These are phyloP conservation scores for Bolboschoenoplectus hybrid DNA, from an alignment of 202 grass and related monocot genomes.

Conservation along the genomic window DNA sequence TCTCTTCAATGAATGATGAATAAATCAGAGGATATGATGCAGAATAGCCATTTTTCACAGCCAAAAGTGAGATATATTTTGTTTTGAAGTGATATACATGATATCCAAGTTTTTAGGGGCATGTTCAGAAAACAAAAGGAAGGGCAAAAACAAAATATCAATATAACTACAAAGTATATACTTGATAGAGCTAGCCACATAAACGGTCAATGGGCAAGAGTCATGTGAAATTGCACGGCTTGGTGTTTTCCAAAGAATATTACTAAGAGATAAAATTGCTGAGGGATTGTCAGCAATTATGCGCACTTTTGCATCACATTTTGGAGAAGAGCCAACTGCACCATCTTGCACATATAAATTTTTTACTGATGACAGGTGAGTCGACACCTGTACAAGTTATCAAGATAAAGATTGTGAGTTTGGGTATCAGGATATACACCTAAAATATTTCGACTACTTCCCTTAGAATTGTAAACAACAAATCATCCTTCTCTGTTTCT, in stretches of 20 bases:
- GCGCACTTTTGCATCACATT: conserved; percentile 80
- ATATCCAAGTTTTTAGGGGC: neutral
- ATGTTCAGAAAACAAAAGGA: conserved; percentile 18
- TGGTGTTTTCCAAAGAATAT: conserved; percentile 69
- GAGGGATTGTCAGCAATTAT: conserved; percentile 79
- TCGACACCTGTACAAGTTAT: conserved; percentile 66
- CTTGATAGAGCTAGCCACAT: conserved; percentile 90
- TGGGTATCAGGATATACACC: neutral
- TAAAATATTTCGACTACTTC: neutral
- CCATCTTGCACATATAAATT: conserved; percentile 82
- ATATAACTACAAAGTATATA: conserved; percentile 42
- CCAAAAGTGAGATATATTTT: conserved; percentile 25
- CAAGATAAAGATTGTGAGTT: neutral
- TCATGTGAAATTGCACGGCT: conserved; percentile 81
- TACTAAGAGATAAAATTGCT: conserved; percentile 58
- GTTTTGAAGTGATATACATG: conserved; percentile 3
- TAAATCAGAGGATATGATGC: neutral
- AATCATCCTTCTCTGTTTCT: neutral
- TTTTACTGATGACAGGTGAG: conserved; percentile 78
- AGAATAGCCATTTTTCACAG: neutral
- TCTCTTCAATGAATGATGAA: neutral
- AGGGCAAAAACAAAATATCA: conserved; percentile 26
- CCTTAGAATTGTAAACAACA: neutral
- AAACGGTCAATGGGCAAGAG: conserved; percentile 78
- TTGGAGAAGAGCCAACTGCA: conserved; percentile 59